A percentile compares a stretch with the other conserved stretches of the same genome.
Conservation (phyloP, 257 asterid species). For the Nicotiana tomentosiformis region DNA sequence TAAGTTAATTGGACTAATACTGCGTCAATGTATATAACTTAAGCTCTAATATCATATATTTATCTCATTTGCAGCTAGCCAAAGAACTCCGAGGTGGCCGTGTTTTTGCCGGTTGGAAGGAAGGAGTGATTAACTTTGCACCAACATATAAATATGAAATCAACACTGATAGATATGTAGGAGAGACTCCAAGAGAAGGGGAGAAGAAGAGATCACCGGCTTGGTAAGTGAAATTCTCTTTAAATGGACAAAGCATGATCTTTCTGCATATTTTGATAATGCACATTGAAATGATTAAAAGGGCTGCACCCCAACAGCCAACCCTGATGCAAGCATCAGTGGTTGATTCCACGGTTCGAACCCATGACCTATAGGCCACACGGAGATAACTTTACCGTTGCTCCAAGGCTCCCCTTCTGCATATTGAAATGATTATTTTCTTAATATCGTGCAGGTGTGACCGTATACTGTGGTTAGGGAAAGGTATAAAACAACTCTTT, state of each 20-base stretch:
- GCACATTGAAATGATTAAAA: too few relatives aligned
- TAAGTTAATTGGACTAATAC: not conserved
- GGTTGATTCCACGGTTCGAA: too few relatives aligned
- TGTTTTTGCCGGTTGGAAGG: conserved; percentile 90
- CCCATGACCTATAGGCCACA: too few relatives aligned
- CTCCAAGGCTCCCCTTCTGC: too few relatives aligned
- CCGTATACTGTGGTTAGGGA: conserved; percentile 77
- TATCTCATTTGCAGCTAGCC: conserved; percentile 42
- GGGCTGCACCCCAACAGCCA: too few relatives aligned
- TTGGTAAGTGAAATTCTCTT: conserved; percentile 46
- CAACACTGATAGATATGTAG: conserved; percentile 52
- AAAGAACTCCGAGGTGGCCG: conserved; percentile 68
- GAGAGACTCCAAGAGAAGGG: conserved; percentile 60
- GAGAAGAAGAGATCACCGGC: conserved; percentile 71
- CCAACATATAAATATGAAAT: conserved; percentile 88
- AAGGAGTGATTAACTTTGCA: conserved; percentile 69
- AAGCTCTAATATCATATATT: not conserved
- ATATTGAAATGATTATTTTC: not conserved
- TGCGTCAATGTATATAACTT: not conserved
- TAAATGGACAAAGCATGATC: not conserved
- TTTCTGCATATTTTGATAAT: too few relatives aligned
- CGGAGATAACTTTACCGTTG: too few relatives aligned
- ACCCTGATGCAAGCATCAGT: too few relatives aligned
- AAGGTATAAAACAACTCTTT: conserved; percentile 64
- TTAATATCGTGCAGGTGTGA: conserved; percentile 72